These are phyloP conservation scores for Helenozyma baotianmanensis DNA, from an alignment of 805 yeast species.

Conservation along the genomic window DNA sequence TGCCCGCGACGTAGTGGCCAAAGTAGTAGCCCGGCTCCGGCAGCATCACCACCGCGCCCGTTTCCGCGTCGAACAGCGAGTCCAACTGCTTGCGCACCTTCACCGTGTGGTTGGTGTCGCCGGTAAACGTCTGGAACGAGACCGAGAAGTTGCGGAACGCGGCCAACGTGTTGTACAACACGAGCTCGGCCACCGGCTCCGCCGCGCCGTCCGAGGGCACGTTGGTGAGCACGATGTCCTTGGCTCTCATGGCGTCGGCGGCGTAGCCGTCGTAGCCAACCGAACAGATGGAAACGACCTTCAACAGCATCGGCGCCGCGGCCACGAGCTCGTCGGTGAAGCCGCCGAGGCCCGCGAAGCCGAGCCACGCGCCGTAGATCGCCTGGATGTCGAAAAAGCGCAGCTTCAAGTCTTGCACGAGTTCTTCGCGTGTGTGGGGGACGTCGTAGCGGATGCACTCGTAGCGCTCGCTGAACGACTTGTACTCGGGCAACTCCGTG, in stretches of 20 bases:
- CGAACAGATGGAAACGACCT: constrained; percentile 49
- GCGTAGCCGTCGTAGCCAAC: constrained; percentile 57
- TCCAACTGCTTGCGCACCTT: constrained; percentile 37
- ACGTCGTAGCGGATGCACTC: constrained; percentile 38
- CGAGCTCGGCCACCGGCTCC: constrained; percentile 71
- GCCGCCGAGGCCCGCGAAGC: constrained; percentile 50
- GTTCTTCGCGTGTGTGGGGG: constrained; percentile 35
- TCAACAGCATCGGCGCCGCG: constrained; percentile 41
- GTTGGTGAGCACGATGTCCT: constrained; percentile 54
- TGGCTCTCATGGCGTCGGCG: constrained; percentile 31
- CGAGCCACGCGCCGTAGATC: constrained; percentile 59
- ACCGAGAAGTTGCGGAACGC: constrained; percentile 54
- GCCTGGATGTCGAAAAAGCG: constrained; percentile 43
- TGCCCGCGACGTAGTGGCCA: constrained; percentile 45
- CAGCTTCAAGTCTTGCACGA: constrained; percentile 36
- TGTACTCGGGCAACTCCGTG: constrained; percentile 42
- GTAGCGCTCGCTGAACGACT: constrained; percentile 32
- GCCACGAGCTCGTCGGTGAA: constrained; percentile 40
- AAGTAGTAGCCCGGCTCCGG: constrained; percentile 24
- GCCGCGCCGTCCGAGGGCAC: constrained; percentile 54
- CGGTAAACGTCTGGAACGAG: constrained; percentile 40
- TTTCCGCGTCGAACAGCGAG: constrained; percentile 27
- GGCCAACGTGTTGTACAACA: constrained; percentile 52
- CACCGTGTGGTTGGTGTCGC: constrained; percentile 38
- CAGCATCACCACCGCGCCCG: constrained; percentile 26